Evolutionary conservation across 495 filamentous ascomycete species (phyloP).

Genomic region (Podospora appendiculata): DNA sequence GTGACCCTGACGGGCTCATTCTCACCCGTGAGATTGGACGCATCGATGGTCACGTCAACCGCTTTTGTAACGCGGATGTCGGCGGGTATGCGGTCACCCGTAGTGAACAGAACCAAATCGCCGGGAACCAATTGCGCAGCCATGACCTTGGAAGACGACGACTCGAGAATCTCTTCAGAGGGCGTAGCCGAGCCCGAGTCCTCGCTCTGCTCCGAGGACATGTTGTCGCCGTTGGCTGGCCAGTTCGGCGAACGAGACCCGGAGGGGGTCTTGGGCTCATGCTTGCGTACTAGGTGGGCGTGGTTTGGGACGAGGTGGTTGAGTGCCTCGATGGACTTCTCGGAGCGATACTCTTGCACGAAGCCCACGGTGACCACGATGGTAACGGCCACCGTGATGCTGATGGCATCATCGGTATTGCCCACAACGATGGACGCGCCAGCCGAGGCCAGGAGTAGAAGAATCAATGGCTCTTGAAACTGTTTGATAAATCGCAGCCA

Average conservation of each 20-base stretch:
- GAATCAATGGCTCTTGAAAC: slow-evolving; percentile 84
- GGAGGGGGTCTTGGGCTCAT: slow-evolving; percentile 19
- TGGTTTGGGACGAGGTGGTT: slow-evolving; percentile 90
- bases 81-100: slow-evolving; percentile 92
- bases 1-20: slow-evolving; percentile 84
- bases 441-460: slow-evolving; percentile 88
- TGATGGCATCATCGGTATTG: slow-evolving; percentile 92
- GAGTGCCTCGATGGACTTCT: slow-evolving; percentile 93
- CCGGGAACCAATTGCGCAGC: slow-evolving; percentile 83
- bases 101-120: slow-evolving; percentile 86
- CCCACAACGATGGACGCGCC: slow-evolving; percentile 86
- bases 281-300: slow-evolving; percentile 77
- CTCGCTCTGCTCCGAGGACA: slow-evolving; percentile 15
- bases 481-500: slow-evolving; percentile 95
- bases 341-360: slow-evolving; percentile 93
- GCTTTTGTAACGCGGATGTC: slow-evolving; percentile 92
- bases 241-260: slow-evolving; percentile 30
- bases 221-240: slow-evolving; percentile 32
- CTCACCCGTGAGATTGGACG: slow-evolving; percentile 95
- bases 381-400: slow-evolving; percentile 88
- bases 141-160: slow-evolving; percentile 71
- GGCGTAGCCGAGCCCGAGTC: slow-evolving; percentile 29
- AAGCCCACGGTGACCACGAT: slow-evolving; percentile 97
- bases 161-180: slow-evolving; percentile 51
- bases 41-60: slow-evolving; percentile 83